Evolutionary conservation across 208 protist species (phyloP).

Genomic region (Novymonas esmeraldas): DNA sequence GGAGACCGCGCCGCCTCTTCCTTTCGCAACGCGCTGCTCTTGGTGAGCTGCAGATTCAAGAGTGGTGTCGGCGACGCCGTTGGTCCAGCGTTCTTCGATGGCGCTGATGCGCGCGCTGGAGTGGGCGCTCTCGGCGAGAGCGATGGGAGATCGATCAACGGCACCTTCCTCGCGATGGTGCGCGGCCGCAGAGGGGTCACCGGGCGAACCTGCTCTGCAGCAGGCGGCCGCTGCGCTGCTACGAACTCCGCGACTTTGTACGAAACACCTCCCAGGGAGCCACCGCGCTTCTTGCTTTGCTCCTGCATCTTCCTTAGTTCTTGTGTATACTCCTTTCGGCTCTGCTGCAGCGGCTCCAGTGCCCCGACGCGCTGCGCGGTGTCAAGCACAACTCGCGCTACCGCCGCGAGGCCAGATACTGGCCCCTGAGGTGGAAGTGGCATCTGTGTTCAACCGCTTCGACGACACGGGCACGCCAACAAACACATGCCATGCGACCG

Average conservation of each 20-base stretch:
- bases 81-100: neutral
- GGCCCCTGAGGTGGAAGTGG: slow-evolving; percentile 18
- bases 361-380: slow-evolving; percentile 82
- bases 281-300: slow-evolving; percentile 78
- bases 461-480: neutral
- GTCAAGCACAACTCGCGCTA: slow-evolving; percentile 83
- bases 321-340: slow-evolving; percentile 60
- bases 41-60: neutral
- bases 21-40: neutral
- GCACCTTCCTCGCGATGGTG: slow-evolving; percentile 57
- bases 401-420: slow-evolving; percentile 63
- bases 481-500: no score
- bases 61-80: neutral
- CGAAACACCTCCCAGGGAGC: slow-evolving; percentile 78
- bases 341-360: slow-evolving; percentile 66
- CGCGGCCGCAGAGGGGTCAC: neutral
- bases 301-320: slow-evolving; percentile 82
- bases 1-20: neutral
- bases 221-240: slow-evolving; percentile 52
- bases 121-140: neutral
- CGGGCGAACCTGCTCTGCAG: slow-evolving; percentile 13
- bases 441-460: slow-evolving; percentile 12
- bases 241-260: slow-evolving; percentile 89
- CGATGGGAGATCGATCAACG: slow-evolving; percentile 63
- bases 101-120: neutral